These are phyloP conservation scores for Plasmodium knowlesi DNA, from an alignment of 169 alveolate genomes.

Conservation along the genomic window DNA sequence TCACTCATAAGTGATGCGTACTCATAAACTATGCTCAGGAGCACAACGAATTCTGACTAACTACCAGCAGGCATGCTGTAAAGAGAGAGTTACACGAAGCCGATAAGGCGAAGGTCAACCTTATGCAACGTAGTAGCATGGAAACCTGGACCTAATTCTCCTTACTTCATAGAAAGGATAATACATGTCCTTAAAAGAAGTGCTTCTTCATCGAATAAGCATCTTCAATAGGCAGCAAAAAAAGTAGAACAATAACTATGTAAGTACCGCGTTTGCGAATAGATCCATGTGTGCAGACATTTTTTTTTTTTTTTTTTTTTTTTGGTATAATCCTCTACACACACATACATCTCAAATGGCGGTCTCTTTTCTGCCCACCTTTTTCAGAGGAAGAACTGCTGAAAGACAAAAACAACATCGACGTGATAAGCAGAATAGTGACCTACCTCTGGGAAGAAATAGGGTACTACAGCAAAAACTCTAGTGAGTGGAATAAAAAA, in stretches of 20 bases:
- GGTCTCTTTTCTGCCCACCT: background rate
- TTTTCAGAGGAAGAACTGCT: constrained; percentile 28
- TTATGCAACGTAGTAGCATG: background rate
- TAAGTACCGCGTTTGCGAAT: background rate
- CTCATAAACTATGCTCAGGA: background rate
- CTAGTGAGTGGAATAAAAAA: constrained; percentile 52
- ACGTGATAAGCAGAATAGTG: constrained; percentile 32
- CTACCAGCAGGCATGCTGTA: background rate
- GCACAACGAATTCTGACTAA: background rate
- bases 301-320: background rate
- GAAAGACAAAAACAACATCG: constrained; percentile 56
- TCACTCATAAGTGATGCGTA: background rate
- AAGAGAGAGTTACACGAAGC: background rate
- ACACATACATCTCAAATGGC: background rate
- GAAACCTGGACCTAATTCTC: background rate
- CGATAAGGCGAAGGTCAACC: background rate
- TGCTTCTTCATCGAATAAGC: background rate
- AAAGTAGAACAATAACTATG: background rate
- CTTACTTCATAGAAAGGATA: background rate
- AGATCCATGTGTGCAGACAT: background rate
- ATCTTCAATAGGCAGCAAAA: background rate
- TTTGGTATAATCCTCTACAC: background rate
- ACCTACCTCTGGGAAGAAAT: constrained; percentile 29
- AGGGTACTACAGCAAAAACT: constrained; percentile 46
- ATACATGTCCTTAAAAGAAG: background rate